Conservation (phyloP, 2,329 filamentous ascomycete genomes). For the Neobulgaria alba region DNA sequence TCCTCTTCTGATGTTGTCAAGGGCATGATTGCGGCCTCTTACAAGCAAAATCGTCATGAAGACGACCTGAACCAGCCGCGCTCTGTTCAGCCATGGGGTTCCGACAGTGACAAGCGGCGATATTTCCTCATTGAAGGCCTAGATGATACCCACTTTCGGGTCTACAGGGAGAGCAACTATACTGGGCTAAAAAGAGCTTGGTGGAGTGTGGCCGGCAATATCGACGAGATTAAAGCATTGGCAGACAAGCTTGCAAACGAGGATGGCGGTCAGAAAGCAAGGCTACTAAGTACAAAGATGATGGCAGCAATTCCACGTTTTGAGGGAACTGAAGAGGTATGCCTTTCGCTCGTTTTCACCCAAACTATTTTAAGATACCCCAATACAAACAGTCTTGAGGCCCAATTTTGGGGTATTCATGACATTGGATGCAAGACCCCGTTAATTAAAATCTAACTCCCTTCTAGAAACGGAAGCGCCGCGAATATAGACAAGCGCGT, state of each 20-base stretch:
- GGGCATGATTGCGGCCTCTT: conserved; percentile 72
- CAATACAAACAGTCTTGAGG: too few species aligned
- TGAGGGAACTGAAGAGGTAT: conserved; percentile 83
- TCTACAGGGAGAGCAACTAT: conserved; percentile 90
- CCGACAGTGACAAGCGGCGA: conserved; percentile 80
- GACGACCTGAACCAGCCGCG: conserved; percentile 75
- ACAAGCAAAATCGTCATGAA: conserved; percentile 79
- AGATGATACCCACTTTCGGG: conserved; percentile 86
- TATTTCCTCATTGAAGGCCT: conserved; percentile 92
- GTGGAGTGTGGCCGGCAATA: conserved; percentile 86
- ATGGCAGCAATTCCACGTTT: conserved; percentile 75
- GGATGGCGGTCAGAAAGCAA: conserved; percentile 76
- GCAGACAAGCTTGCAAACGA: conserved; percentile 66
- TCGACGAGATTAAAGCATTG: conserved; percentile 72
- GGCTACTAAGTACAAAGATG: conserved; percentile 70
- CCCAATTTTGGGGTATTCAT: too few species aligned
- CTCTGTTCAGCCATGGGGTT: conserved; percentile 84
- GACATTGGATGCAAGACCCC: too few species aligned
- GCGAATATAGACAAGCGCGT: conserved; percentile 80
- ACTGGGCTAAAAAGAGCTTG: conserved; percentile 68
- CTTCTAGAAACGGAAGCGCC: conserved; percentile 86
- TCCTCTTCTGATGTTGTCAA: conserved; percentile 80
- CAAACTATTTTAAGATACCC: background rate
- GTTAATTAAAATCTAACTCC: too few species aligned
- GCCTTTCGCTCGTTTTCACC: conserved; percentile 23